Base-by-base conservation (phyloP, 176 grass and related monocot species). In the Carex myosuroides region DNA sequence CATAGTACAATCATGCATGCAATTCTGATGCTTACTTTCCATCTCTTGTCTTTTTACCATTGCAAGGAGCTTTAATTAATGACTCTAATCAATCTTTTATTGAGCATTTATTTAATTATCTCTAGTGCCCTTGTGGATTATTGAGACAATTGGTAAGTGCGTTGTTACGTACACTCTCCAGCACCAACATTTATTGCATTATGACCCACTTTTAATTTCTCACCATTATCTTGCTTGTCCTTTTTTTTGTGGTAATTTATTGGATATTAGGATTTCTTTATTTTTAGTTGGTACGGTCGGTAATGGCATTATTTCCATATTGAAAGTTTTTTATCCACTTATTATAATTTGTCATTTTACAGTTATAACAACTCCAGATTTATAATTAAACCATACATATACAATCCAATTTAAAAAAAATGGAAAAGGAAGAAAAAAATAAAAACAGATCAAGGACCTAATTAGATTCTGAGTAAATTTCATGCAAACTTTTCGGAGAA, bases 1-100 rank as follows among this genome's bases (percentile, higher is more conserved):
- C 75, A 81, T 13, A 81, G 79, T 63, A 63, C 79, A 81, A 81
- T 81, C 79, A 81, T 81, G 57, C 79, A 63, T 81, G 32, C 79
- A 63, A n/a, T 81, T 81, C 56, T 81, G 79, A 81, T 81, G 57
- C 13, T 81, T 81, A 63, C 57, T 81, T 81, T 81, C 33, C 79
- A 8, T 39, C 57, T 63, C 11, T 44, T 60, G 79, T 62, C 79
- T 13, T 79, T 79, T 54, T 58, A 59, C 75, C 13, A 70, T 75
- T 60, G 18, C 58, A 21, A 16, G 46, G 46, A 50, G 9, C 46
- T 50, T 50, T 12, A 11, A 50, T 50, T 63, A 60, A n/a, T 62
- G 30, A 20, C 3, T 81, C 37, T 81, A 81, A 17, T 39, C 9
- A 37, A 60, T 81, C 3, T 60, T 60, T 60, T 42, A 41, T 44